These are phyloP conservation scores for Phytophthora multivora DNA, from an alignment of 352 stramenopile genomes.

Conservation along the genomic window DNA sequence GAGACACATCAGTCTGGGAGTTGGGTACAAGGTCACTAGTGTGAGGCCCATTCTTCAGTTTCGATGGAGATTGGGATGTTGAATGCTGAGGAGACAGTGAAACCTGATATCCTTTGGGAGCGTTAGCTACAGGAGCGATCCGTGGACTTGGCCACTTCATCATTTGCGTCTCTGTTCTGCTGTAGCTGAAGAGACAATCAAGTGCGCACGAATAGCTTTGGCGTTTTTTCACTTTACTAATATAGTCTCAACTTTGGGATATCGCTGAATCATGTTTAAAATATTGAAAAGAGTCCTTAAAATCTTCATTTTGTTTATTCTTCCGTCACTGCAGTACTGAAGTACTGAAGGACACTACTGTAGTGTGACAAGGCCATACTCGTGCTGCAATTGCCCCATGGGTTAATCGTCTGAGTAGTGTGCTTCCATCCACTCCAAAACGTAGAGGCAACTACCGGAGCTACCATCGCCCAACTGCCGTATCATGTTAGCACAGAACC, in stretches of 20 bases:
- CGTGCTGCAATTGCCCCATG: slow-evolving; percentile 35
- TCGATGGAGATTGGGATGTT: not conserved
- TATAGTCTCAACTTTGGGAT: not conserved
- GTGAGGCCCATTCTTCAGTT: not conserved
- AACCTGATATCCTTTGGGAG: not conserved
- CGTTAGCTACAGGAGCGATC: not conserved
- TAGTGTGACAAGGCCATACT: not conserved
- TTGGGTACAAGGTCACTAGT: not conserved
- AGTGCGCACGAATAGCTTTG: not conserved
- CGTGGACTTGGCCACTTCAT: not conserved
- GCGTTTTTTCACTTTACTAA: not conserved
- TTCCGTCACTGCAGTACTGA: not conserved
- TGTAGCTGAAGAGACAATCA: too few species aligned
- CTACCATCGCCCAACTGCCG: too few species aligned
- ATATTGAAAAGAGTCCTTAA: slow-evolving; percentile 11
- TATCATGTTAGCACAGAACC: too few species aligned
- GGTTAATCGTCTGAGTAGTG: slow-evolving; percentile 6
- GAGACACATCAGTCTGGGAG: not conserved
- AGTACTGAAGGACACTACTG: too few species aligned
- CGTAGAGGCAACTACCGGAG: too few species aligned
- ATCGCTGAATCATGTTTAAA: not conserved
- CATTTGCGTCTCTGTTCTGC: too few species aligned
- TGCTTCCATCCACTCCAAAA: too few species aligned
- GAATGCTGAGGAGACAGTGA: not conserved
- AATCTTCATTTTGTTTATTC: not conserved